A percentile compares a stretch with the other conserved stretches of the same genome.
Evolutionary conservation across 495 filamentous ascomycete genomes (phyloP).

Genomic region (Daldinia concentrica): DNA sequence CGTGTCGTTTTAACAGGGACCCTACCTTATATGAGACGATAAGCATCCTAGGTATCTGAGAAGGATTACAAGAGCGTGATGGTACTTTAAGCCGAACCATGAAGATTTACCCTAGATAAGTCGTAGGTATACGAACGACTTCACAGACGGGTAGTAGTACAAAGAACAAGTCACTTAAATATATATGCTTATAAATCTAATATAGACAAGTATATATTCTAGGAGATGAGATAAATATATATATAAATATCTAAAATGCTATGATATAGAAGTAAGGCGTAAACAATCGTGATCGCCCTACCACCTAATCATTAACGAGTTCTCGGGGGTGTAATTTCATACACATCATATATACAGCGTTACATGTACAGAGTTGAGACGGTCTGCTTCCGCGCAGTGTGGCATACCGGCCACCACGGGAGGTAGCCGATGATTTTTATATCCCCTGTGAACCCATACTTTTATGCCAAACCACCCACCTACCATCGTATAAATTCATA

Average conservation of each 20-base stretch:
- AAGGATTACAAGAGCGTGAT: too few relatives aligned
- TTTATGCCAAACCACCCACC: slow-evolving; percentile 7
- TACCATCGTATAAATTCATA: slow-evolving; percentile 3
- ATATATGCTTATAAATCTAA: not conserved
- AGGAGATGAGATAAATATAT: too few relatives aligned
- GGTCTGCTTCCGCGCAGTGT: not conserved
- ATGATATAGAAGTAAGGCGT: not conserved
- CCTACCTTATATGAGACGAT: too few relatives aligned
- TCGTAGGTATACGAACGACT: too few relatives aligned
- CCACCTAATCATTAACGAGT: not conserved
- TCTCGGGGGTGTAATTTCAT: not conserved
- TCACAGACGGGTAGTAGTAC: too few relatives aligned
- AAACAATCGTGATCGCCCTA: not conserved
- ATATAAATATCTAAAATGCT: too few relatives aligned
- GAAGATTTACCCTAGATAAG: too few relatives aligned
- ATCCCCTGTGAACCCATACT: not conserved
- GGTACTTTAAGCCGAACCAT: too few relatives aligned
- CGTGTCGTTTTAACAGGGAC: too few relatives aligned
- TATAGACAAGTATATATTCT: not conserved
- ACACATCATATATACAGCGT: slow-evolving; percentile 11
- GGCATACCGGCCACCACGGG: not conserved
- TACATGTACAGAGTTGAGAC: slow-evolving; percentile 30
- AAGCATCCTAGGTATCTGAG: too few relatives aligned
- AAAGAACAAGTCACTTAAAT: too few relatives aligned
- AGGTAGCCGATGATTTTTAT: not conserved